Evolutionary conservation across 305 asterid species (phyloP), one percentile per base, ranked within the genome.

Genomic region (Andrographis paniculata): DNA sequence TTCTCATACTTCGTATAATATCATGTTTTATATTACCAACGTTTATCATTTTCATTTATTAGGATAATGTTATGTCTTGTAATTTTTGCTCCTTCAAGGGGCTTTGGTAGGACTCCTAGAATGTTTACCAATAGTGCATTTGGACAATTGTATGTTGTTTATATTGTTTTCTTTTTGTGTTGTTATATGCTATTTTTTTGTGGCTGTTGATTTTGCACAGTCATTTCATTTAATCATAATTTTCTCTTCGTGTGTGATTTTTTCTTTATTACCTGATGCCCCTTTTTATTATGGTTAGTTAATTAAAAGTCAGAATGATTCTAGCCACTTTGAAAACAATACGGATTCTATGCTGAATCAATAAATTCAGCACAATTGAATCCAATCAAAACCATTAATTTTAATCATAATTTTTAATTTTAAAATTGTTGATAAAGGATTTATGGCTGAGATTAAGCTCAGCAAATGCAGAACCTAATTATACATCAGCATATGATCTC

Each of bases 61-160:
- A 2, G 38, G 19, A 28, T 15, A 40, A 30, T 14, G 19, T 23
- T 24, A 4, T 31, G 1, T 48, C 28, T 42, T 43, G 15, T 57
- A 22, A 41, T 59, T 62, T 45, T 73, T 79, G 92, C 76, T 66
- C 68, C 63, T 49, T 9, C 83, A 39, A 68, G 69, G 65, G 74
- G 67, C 71, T 80, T 75, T 59, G 76, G 87, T 36, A 75, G 77
- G 59, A 59, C 79, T 46, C 68, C 88, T 42, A 72, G 73, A 57
- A 72, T 76, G 8, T 82, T 71, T 59, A 62, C 75, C 65, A 85
- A 71, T 64, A 64, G 44, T 61, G 48, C 73, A 42, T 76, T 76
- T 65, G 82, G 79, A 56, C 93, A 70, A 69, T 42, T 54, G 95
- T 84, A 81, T 2, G 97, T 55, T 53, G 52, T 59, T 58, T 45